A percentile compares a stretch with the other conserved stretches of the same genome.
Conservation (phyloP, 306 rosid species). For the Prunus mongolica region DNA sequence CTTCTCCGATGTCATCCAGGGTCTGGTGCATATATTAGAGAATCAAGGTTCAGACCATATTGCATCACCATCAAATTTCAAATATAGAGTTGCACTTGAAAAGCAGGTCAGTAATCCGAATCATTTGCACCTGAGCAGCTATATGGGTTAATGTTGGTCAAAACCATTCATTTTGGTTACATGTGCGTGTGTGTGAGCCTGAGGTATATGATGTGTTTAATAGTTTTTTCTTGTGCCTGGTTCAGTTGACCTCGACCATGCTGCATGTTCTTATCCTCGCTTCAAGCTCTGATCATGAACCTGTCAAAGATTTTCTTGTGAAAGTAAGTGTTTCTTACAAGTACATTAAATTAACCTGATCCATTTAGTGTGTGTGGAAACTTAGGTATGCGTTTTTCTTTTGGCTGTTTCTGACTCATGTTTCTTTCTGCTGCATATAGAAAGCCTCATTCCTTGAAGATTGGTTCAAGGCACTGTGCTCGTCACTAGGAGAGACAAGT, state of each 20-base stretch:
- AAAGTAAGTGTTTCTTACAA: slow-evolving; percentile 46
- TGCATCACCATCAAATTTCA: slow-evolving; percentile 75
- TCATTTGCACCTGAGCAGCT: slow-evolving; percentile 5
- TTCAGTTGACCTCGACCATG: slow-evolving; percentile 86
- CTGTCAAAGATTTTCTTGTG: slow-evolving; percentile 66
- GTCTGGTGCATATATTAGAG: slow-evolving; percentile 68
- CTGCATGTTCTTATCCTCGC: slow-evolving; percentile 72
- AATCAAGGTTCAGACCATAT: slow-evolving; percentile 56
- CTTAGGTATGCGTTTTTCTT: neutral
- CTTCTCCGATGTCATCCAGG: slow-evolving; percentile 71
- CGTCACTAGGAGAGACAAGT: slow-evolving; percentile 36
- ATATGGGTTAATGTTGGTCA: slow-evolving; percentile 11
- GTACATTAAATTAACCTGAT: neutral
- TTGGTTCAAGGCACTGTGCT: slow-evolving; percentile 65
- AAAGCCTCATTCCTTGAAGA: slow-evolving; percentile 74
- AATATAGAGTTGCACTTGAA: slow-evolving; percentile 79
- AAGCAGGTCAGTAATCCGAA: slow-evolving; percentile 67
- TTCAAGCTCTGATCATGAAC: slow-evolving; percentile 52
- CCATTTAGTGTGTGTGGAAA: neutral
- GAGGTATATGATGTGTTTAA: neutral
- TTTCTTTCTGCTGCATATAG: slow-evolving; percentile 21
- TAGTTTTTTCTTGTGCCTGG: slow-evolving; percentile 2
- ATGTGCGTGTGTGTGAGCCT: neutral
- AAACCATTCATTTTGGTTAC: neutral
- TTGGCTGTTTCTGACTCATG: neutral